Conservation (phyloP, 1,139 yeast species). For the Hansenula lynferdii region DNA sequence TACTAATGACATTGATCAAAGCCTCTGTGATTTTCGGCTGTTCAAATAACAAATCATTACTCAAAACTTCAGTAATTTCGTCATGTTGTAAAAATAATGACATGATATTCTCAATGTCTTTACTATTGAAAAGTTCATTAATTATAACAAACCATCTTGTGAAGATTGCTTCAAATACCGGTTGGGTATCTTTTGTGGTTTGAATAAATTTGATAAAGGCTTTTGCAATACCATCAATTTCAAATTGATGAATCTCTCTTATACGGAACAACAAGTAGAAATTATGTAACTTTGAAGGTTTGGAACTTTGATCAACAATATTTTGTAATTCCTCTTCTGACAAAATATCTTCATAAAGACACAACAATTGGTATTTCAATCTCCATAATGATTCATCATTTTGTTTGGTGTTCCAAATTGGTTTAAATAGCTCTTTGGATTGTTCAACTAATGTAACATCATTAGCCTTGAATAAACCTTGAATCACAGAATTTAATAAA, state of each 20-base stretch:
- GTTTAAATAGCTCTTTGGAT: conserved; percentile 5
- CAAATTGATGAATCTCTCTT: conserved; percentile 37
- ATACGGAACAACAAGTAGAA: conserved; percentile 41
- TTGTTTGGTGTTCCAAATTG: conserved; percentile 19
- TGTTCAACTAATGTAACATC: conserved; percentile 6
- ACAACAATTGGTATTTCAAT: conserved; percentile 40
- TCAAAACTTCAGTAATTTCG: conserved; percentile 17
- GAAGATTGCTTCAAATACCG: conserved; percentile 30
- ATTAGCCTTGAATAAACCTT: conserved; percentile 30
- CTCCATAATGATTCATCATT: conserved; percentile 35
- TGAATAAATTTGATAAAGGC: conserved; percentile 27
- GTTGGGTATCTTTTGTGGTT: conserved; percentile 6
- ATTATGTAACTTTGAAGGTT: conserved; percentile 21
- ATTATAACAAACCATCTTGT: conserved; percentile 55
- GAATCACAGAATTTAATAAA: conserved; percentile 32
- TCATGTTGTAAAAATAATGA: conserved; percentile 15
- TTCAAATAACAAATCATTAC: conserved; percentile 34
- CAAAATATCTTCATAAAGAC: conserved; percentile 41
- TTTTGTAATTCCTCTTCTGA: conserved; percentile 17
- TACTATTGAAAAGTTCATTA: conserved; percentile 28
- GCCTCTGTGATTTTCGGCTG: conserved; percentile 32
- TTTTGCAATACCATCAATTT: conserved; percentile 17
- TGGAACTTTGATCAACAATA: conserved; percentile 3
- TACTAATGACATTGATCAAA: conserved; percentile 19
- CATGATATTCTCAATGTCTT: conserved; percentile 14